A percentile compares a stretch with the other conserved stretches of the same genome.
Evolutionary conservation across 768 basidiomycete genomes (phyloP).

Genomic region (Cubamyces sp.): DNA sequence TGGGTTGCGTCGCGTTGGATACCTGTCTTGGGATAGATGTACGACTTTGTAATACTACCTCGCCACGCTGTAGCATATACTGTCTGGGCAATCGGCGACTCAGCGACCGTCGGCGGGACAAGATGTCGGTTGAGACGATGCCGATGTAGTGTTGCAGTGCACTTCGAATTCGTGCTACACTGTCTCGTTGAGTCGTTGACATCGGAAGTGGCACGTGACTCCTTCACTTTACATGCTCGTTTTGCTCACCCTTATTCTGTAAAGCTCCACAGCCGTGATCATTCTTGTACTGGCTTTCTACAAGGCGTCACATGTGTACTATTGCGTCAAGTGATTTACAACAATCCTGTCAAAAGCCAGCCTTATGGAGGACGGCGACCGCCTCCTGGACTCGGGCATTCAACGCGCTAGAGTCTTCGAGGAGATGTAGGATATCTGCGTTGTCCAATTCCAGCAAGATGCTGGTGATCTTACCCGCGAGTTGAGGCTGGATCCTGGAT

Average conservation of each 20-base stretch:
- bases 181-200: too few relatives aligned
- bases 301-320: too few relatives aligned
- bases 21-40: conserved; percentile 23
- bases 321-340: too few relatives aligned
- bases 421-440: conserved; percentile 83
- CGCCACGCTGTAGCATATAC: conserved; percentile 20
- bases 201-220: too few relatives aligned
- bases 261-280: too few relatives aligned
- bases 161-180: too few relatives aligned
- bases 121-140: too few relatives aligned
- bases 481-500: conserved; percentile 69
- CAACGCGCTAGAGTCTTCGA: conserved; percentile 83
- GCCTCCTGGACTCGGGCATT: conserved; percentile 92
- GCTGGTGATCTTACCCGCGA: conserved; percentile 98
- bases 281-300: too few relatives aligned
- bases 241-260: too few relatives aligned
- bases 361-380: conserved; percentile 80
- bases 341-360: too few relatives aligned
- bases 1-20: conserved; percentile 8
- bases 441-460: conserved; percentile 99
- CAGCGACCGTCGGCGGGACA: neutral
- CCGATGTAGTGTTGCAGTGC: too few relatives aligned
- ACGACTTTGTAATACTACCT: conserved; percentile 14
- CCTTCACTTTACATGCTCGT: too few relatives aligned
- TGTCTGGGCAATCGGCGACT: neutral